A percentile compares a stretch with the other conserved stretches of the same genome.
Conservation (phyloP, 2,329 filamentous ascomycete genomes). For the Xylaria sp. region DNA sequence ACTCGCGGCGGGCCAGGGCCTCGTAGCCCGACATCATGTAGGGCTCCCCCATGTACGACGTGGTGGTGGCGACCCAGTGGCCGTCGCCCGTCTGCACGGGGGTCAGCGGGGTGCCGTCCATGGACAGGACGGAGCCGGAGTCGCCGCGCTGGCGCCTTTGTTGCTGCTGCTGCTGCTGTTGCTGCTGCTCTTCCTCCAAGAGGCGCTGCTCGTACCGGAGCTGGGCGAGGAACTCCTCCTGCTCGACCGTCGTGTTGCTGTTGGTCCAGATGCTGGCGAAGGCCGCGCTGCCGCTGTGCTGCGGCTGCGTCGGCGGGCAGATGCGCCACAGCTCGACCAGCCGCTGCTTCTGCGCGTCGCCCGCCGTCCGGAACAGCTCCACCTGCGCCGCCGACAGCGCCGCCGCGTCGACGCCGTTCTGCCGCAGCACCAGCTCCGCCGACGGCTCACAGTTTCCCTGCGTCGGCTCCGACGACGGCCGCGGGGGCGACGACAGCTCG, state of each 20-base stretch:
- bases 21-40: slow-evolving; percentile 87
- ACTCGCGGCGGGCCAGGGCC: slow-evolving; percentile 65
- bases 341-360: slow-evolving; percentile 70
- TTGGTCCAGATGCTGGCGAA: slow-evolving; percentile 57
- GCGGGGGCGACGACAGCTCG: slow-evolving; percentile 38
- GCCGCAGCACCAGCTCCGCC: slow-evolving; percentile 61
- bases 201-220: slow-evolving; percentile 60
- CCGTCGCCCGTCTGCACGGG: slow-evolving; percentile 56
- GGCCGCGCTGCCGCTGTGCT: slow-evolving; percentile 55
- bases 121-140: slow-evolving; percentile 51
- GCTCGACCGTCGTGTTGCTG: slow-evolving; percentile 56
- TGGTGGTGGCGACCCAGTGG: slow-evolving; percentile 49
- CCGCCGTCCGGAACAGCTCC: slow-evolving; percentile 76
- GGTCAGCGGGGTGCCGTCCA: slow-evolving; percentile 56
- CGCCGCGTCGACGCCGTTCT: slow-evolving; percentile 70
- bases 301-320: slow-evolving; percentile 69
- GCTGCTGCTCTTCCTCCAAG: slow-evolving; percentile 48
- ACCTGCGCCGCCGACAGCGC: slow-evolving; percentile 74
- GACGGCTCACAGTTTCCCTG: slow-evolving; percentile 52
- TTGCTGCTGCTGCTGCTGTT: too few relatives aligned
- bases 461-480: slow-evolving; percentile 55
- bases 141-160: too few relatives aligned
- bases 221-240: slow-evolving; percentile 62
- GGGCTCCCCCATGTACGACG: slow-evolving; percentile 70
- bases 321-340: slow-evolving; percentile 86